Percentiles rank a stretch among this genome's conserved stretches.
phyloP scores from a whole-genome alignment of 2,329 filamentous ascomycete species.

The Xylaria sp. region DNA sequence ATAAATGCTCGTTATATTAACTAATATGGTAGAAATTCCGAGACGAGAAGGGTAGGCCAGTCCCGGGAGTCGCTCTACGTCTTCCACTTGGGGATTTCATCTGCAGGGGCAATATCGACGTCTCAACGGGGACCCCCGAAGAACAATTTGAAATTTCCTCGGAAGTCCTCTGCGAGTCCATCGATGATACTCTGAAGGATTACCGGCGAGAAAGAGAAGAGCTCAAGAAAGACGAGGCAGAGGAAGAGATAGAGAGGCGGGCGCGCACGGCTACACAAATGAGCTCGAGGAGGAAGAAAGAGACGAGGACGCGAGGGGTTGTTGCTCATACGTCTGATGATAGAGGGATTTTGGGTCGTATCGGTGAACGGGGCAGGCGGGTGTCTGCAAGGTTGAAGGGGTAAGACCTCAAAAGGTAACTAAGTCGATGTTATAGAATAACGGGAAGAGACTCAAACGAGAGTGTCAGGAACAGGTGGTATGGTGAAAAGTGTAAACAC shows the following conservation, averaged over 20 bases:
- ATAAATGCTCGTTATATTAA: neutral
- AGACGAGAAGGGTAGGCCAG: neutral
- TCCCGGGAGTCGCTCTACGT: neutral
- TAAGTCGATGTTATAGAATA: no score
- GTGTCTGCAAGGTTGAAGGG: constrained; percentile 6
- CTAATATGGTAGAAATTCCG: constrained; percentile 1
- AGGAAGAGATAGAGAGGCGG: neutral
- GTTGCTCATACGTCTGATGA: neutral
- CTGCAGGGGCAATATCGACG: neutral
- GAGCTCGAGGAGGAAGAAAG: neutral
- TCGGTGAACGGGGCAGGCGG: neutral
- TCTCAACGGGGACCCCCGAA: neutral
- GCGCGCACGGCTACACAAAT: neutral
- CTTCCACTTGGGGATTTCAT: constrained; percentile 9
- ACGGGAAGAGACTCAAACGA: no score
- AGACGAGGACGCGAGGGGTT: neutral
- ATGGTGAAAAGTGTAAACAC: no score
- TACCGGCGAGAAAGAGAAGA: neutral
- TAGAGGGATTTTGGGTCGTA: neutral
- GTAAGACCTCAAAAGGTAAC: neutral
- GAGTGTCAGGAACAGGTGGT: no score
- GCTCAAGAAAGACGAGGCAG: neutral
- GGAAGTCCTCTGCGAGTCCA: neutral
- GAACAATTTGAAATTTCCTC: constrained; percentile 8
- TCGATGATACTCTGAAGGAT: neutral